A percentile compares a stretch with the other conserved stretches of the same genome.
Evolutionary conservation across 306 rosid genomes (phyloP).

Genomic region (Gynostemma pentaphyllum): DNA sequence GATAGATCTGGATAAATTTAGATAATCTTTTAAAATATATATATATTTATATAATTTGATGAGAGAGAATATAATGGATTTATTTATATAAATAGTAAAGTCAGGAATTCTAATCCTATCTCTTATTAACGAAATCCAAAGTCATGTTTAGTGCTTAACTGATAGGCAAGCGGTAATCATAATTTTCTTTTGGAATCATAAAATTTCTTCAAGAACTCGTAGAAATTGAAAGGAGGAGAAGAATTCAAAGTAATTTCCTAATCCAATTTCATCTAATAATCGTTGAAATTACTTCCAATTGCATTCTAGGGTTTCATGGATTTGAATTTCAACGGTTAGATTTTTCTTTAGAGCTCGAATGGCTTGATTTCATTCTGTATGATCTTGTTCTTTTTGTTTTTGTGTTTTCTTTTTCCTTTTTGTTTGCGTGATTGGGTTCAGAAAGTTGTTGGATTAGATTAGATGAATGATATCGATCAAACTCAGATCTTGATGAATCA

Average conservation of each 20-base stretch:
- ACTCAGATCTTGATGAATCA: slow-evolving; percentile 27
- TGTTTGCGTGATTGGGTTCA: slow-evolving; percentile 2
- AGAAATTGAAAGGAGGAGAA: not conserved
- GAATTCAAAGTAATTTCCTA: not conserved
- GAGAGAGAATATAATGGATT: too few species aligned
- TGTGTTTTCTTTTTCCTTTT: not conserved
- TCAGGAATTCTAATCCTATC: too few species aligned
- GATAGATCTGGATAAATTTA: too few species aligned
- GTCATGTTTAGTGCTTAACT: too few species aligned
- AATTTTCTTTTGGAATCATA: not conserved
- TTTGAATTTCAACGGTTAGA: slow-evolving; percentile 5
- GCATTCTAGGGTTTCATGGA: slow-evolving; percentile 9
- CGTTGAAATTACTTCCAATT: not conserved
- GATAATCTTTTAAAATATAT: too few species aligned
- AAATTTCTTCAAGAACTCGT: not conserved
- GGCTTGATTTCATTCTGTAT: not conserved
- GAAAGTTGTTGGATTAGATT: not conserved
- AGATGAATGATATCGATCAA: slow-evolving; percentile 24
- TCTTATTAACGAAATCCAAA: too few species aligned
- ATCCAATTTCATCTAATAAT: not conserved
- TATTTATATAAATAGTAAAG: too few species aligned
- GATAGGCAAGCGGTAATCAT: too few species aligned
- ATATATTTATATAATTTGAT: too few species aligned
- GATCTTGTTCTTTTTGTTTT: not conserved
- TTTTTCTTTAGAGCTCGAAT: not conserved